Conservation (phyloP, 345 rosid species). For the Gynandropsis gynandra region DNA sequence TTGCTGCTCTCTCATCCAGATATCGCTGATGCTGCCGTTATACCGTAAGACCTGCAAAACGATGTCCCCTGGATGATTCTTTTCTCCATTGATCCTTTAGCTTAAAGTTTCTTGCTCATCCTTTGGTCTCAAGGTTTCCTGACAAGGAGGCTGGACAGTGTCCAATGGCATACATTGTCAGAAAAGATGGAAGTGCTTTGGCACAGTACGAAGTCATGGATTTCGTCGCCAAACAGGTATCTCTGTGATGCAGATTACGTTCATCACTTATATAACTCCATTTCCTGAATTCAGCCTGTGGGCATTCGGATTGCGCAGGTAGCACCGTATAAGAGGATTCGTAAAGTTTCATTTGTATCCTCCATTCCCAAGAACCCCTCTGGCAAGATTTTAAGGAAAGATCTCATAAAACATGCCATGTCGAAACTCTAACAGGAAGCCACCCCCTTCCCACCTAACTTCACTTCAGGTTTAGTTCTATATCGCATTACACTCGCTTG, state of each 20-base stretch:
- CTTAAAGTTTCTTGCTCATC: neutral
- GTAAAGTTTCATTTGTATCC: conserved; percentile 53
- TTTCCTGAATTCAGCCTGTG: neutral
- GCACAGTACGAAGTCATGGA: conserved; percentile 19
- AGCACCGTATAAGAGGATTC: conserved; percentile 43
- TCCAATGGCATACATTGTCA: conserved; percentile 29
- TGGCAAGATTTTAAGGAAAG: conserved; percentile 77
- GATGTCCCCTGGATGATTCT: conserved; percentile 8
- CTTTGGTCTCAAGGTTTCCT: conserved; percentile 19
- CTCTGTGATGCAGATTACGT: conserved; percentile 3
- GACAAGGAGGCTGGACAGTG: conserved; percentile 27
- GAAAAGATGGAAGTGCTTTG: conserved; percentile 23
- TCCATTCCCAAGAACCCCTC: conserved; percentile 69
- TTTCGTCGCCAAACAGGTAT: conserved; percentile 25
- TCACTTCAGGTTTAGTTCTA: conserved; percentile 1
- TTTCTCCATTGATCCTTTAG: neutral
- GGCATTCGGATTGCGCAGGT: conserved; percentile 17
- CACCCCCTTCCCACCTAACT: conserved; percentile 7
- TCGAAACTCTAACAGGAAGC: conserved; percentile 28
- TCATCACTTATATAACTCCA: neutral
- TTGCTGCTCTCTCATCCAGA: conserved; percentile 38
- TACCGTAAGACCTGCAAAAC: conserved; percentile 28
- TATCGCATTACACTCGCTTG: neutral
- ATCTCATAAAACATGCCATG: conserved; percentile 55
- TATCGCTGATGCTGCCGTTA: conserved; percentile 45